Evolutionary conservation across 441 rosid genomes (phyloP).

Genomic region (Croton setiger): DNA sequence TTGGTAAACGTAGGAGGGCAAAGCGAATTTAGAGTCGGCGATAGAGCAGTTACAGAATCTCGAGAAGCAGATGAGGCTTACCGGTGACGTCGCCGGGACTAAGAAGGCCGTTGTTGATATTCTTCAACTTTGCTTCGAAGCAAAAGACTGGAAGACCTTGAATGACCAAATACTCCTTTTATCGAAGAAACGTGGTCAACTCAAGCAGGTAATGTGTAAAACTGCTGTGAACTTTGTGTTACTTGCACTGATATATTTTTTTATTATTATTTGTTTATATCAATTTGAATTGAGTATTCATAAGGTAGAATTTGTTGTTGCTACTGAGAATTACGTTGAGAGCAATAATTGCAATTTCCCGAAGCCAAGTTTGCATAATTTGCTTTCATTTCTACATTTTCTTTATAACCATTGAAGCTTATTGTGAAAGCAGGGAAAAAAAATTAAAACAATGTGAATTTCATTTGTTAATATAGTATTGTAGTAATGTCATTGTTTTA

Average conservation of each 20-base stretch:
- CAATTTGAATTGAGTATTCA: not conserved
- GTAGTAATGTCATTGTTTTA: not conserved
- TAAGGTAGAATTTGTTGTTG: not conserved
- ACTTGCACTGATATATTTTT: not conserved
- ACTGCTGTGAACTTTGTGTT: not conserved
- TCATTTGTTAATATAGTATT: not conserved
- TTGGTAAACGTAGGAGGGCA: conserved; percentile 49
- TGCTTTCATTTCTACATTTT: not conserved
- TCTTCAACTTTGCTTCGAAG: conserved; percentile 77
- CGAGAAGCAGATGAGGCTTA: conserved; percentile 92
- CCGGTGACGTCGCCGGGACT: conserved; percentile 78
- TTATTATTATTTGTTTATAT: not conserved
- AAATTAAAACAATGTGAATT: not conserved
- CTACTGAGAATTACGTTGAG: not conserved
- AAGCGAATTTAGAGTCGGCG: conserved; percentile 53
- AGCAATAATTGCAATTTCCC: not conserved
- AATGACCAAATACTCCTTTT: conserved; percentile 80
- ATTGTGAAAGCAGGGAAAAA: not conserved
- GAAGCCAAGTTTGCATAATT: not conserved
- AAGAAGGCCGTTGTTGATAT: conserved; percentile 78
- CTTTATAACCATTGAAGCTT: not conserved
- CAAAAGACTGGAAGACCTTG: conserved; percentile 79
- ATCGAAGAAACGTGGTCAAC: conserved; percentile 93
- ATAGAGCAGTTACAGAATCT: conserved; percentile 77
- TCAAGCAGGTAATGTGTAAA: conserved; percentile 62